Evolutionary conservation across 345 rosid genomes (phyloP).

Genomic region (Eucalyptus virginea): DNA sequence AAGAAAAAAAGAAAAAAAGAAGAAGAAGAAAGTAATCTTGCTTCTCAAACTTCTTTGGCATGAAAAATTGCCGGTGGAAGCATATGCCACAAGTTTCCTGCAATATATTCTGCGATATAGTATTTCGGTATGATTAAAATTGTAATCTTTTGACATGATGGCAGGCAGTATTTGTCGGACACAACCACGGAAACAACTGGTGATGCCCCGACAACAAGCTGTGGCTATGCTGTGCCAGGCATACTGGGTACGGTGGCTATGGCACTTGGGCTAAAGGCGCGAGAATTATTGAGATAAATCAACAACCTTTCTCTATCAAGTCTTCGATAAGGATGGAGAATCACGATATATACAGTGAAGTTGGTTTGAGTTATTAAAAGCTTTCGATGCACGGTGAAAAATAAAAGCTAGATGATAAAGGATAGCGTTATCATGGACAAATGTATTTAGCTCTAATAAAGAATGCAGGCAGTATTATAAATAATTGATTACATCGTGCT

Average conservation of each 20-base stretch:
- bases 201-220: constrained; percentile 68
- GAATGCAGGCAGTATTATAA: not conserved
- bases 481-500: not conserved
- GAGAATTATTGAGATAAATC: constrained; percentile 57
- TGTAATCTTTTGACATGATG: not conserved
- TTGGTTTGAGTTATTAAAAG: constrained; percentile 17
- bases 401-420: not conserved
- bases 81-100: not conserved
- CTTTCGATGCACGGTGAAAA: not conserved
- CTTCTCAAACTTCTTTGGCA: not conserved
- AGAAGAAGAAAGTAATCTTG: not conserved
- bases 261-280: constrained; percentile 84
- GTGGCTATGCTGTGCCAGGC: constrained; percentile 92
- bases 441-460: not conserved
- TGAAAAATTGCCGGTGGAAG: not conserved
- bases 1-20: no score
- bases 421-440: not conserved
- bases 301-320: constrained; percentile 46
- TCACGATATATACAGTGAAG: constrained; percentile 44
- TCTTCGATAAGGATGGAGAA: constrained; percentile 93
- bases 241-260: constrained; percentile 76
- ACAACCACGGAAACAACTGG: constrained; percentile 53
- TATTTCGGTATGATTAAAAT: not conserved
- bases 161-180: constrained; percentile 80
- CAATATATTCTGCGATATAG: not conserved